Evolutionary conservation across 2,329 filamentous ascomycete species (phyloP), one percentile per base, ranked within the genome.

Genomic region (Incumbomyces lentus): DNA sequence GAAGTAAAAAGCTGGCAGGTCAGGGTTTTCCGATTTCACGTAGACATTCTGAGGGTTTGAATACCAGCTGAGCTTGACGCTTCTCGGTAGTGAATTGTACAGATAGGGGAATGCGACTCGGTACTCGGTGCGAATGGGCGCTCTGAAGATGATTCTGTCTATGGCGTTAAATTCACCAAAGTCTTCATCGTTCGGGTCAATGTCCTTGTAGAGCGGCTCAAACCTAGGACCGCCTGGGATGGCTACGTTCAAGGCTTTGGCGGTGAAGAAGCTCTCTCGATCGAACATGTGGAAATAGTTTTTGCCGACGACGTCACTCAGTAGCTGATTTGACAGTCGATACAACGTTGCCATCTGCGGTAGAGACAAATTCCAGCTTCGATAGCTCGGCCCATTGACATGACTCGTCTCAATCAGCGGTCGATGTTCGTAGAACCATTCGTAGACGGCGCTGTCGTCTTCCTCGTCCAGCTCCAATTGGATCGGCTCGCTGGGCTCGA

Each of bases 121-220:
- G 60, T 93, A 95, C 67, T 98, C 92, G 7, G 90, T 98, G 56
- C 90, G 81, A 54, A 96, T 93, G 1, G 90, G 89, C 39, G 85
- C 83, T 54, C 92, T 84, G 75, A 98, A 98, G 56, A 98, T 98
- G 67, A 98, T 98, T 57, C 93, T 86, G 61, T 98, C 92, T 58
- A 98, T 98, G 30, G 92, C 92, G 61, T 98, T 98, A 74, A 98
- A 98, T 66, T 98, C 92, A 66, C 92, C 92, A 67, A 98, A 98
- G 62, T 98, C 92, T 65, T 98, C 92, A 57, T 96, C 90, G 58
- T 98, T 98, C 1, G 92, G 92, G 64, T 98, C 89, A 51, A 98
- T 89, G 59, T 98, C 92, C 68, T 98, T 98, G 73, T 95, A 98
- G 16, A 98, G 66, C 18, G 92, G 92, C 66, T 98, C 92, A 54